Evolutionary conservation across 352 stramenopile species (phyloP).

Genomic region (Phytopythium delawarense): DNA sequence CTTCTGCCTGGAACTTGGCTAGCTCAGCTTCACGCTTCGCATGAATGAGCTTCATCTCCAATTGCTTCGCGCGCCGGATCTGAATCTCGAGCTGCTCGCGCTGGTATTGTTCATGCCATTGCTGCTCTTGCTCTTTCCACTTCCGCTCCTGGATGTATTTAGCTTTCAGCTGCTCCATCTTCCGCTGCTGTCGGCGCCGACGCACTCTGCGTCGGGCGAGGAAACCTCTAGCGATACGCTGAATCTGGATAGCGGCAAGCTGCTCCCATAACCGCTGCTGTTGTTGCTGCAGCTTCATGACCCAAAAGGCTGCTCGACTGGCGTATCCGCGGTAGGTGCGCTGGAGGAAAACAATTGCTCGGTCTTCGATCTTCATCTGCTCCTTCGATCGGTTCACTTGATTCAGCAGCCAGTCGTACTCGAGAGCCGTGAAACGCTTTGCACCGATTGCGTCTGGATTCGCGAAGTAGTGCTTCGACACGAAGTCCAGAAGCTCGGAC

Average conservation of each 20-base stretch:
- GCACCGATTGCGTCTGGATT: background rate
- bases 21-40: constrained; percentile 61
- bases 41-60: constrained; percentile 45
- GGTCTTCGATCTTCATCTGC: constrained; percentile 38
- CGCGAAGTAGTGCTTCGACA: constrained; percentile 34
- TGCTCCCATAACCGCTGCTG: constrained; percentile 28
- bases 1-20: constrained; percentile 46
- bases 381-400: constrained; percentile 27
- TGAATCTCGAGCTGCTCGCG: constrained; percentile 56
- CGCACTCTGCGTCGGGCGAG: constrained; percentile 28
- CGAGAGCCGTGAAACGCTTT: constrained; percentile 30
- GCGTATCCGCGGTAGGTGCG: constrained; percentile 48
- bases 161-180: constrained; percentile 41
- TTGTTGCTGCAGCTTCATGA: constrained; percentile 30
- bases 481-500: constrained; percentile 45
- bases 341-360: constrained; percentile 43
- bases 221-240: constrained; percentile 30
- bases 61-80: constrained; percentile 32
- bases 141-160: constrained; percentile 55
- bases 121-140: constrained; percentile 43
- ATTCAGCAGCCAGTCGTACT: constrained; percentile 33
- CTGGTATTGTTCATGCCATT: constrained; percentile 55
- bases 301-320: constrained; percentile 33
- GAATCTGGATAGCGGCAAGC: constrained; percentile 27
- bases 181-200: constrained; percentile 23